A percentile compares a stretch with the other conserved stretches of the same genome.
phyloP scores from a whole-genome alignment of 2,329 filamentous ascomycete genomes.

The Penicillium sp. region DNA sequence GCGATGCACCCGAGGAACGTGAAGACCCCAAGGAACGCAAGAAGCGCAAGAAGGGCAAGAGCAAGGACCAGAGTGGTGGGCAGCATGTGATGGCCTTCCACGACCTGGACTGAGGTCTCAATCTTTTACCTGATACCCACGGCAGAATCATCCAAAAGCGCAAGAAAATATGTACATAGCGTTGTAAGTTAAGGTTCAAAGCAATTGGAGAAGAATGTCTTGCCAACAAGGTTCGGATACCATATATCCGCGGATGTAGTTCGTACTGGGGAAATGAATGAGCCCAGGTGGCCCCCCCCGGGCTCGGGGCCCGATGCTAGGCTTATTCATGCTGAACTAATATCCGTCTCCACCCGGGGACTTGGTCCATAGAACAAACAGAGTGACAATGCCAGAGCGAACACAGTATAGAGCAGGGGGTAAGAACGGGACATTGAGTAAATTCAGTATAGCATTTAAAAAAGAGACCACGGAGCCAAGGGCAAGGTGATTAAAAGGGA shows the following conservation, averaged over 20 bases:
- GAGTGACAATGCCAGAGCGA: too few species aligned
- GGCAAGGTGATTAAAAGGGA: too few species aligned
- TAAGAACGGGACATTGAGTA: too few species aligned
- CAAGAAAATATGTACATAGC: constrained; percentile 11
- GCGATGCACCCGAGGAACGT: constrained; percentile 45
- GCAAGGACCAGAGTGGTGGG: constrained; percentile 42
- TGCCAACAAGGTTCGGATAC: neutral
- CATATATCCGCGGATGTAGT: constrained; percentile 3
- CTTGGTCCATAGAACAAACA: neutral
- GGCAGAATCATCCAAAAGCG: constrained; percentile 10
- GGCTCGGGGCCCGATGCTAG: neutral
- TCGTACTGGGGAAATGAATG: neutral
- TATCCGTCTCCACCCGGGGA: neutral
- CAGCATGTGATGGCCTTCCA: constrained; percentile 46
- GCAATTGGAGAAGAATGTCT: constrained; percentile 1
- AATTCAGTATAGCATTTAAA: too few species aligned
- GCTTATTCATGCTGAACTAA: constrained; percentile 23
- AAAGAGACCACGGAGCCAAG: too few species aligned
- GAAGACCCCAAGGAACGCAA: constrained; percentile 48
- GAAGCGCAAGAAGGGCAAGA: constrained; percentile 48
- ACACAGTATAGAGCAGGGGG: too few species aligned
- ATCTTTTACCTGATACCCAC: constrained; percentile 24
- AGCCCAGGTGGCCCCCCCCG: too few species aligned
- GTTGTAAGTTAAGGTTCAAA: constrained; percentile 6
- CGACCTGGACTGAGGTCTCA: constrained; percentile 40